These are phyloP conservation scores for Aspergillus niger DNA, from an alignment of 2,329 filamentous ascomycete species.

Conservation along the genomic window DNA sequence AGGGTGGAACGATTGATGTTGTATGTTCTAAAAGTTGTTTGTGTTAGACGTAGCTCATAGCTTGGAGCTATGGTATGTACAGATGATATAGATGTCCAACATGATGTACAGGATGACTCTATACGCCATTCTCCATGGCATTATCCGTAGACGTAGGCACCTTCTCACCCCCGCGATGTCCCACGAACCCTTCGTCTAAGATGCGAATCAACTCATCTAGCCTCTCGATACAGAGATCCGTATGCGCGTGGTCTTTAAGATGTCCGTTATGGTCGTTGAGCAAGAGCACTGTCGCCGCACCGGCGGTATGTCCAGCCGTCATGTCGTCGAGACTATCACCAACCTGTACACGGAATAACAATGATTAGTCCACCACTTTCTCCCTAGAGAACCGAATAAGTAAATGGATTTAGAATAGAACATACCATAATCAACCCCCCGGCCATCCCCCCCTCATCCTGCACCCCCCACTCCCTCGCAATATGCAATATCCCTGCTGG, in stretches of 20 bases:
- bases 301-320: constrained; percentile 78
- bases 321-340: constrained; percentile 91
- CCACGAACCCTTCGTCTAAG: constrained; percentile 73
- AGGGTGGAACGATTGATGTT: not conserved
- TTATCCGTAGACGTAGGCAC: constrained; percentile 9
- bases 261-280: constrained; percentile 77
- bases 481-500: constrained; percentile 88
- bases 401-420: not conserved
- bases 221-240: constrained; percentile 70
- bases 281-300: constrained; percentile 86
- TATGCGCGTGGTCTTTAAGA: constrained; percentile 70
- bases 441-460: constrained; percentile 39
- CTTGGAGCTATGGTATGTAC: not conserved
- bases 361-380: not conserved
- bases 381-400: not conserved
- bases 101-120: not conserved
- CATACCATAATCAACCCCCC: constrained; percentile 44
- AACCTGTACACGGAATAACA: constrained; percentile 35
- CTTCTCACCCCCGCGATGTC: constrained; percentile 35
- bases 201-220: constrained; percentile 76
- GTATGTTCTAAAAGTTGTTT: not conserved
- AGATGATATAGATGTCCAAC: not conserved
- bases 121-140: not conserved
- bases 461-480: constrained; percentile 71
- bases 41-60: not conserved